Evolutionary conservation across 1,284 basidiomycete genomes (phyloP).

Genomic region (Microbotryum scabiosae): DNA sequence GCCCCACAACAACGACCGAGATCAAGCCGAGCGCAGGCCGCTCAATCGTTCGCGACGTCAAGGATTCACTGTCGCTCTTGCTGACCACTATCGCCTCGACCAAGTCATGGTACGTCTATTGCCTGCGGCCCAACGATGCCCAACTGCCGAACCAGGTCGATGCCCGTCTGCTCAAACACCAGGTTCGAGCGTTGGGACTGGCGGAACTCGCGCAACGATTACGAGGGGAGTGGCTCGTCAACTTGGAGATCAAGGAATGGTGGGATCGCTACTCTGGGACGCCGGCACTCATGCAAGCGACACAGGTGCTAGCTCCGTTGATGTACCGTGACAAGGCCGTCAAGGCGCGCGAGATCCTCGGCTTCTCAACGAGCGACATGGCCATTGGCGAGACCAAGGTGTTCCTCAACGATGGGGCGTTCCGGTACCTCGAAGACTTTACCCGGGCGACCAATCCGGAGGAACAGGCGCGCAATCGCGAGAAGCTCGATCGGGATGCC

Average conservation of each 20-base stretch:
- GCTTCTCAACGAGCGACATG: constrained; percentile 61
- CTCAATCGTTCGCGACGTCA: constrained; percentile 26
- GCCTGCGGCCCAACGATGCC: constrained; percentile 87
- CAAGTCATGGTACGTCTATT: constrained; percentile 74
- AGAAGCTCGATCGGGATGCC: constrained; percentile 46
- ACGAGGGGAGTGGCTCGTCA: constrained; percentile 63
- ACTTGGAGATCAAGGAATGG: constrained; percentile 81
- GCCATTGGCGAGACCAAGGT: constrained; percentile 75
- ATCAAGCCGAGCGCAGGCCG: constrained; percentile 31
- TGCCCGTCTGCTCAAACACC: constrained; percentile 80
- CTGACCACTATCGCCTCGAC: constrained; percentile 22
- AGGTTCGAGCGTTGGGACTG: constrained; percentile 73
- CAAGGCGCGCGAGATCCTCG: constrained; percentile 53
- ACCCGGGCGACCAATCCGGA: constrained; percentile 73
- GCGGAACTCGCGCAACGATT: constrained; percentile 66
- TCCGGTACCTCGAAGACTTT: constrained; percentile 82
- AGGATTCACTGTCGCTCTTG: constrained; percentile 22
- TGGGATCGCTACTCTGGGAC: constrained; percentile 61
- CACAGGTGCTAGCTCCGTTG: constrained; percentile 39
- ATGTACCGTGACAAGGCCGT: constrained; percentile 40
- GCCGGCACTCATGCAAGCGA: constrained; percentile 53
- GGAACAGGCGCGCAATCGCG: constrained; percentile 67
- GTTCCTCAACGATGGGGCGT: constrained; percentile 77
- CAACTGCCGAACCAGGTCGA: constrained; percentile 91
- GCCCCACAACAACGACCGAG: constrained; percentile 30